These are phyloP conservation scores for Fusarium zealandicum DNA, from an alignment of 2,329 filamentous ascomycete species.

Conservation along the genomic window DNA sequence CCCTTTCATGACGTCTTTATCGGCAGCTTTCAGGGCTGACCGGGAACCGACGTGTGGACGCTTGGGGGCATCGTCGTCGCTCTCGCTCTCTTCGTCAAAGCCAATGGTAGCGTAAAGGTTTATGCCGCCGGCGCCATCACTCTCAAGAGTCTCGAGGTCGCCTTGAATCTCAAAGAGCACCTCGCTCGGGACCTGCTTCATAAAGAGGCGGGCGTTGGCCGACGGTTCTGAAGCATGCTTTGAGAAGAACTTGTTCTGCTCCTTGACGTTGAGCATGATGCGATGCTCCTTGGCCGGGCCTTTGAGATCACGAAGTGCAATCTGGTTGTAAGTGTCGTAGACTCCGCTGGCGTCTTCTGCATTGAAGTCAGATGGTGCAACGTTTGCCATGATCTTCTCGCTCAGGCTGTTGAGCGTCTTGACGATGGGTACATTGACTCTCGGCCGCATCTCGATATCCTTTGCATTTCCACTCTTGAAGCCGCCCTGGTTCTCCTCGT, in stretches of 20 bases:
- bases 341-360: conserved; percentile 64
- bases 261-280: conserved; percentile 85
- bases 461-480: conserved; percentile 82
- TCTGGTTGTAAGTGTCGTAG: conserved; percentile 77
- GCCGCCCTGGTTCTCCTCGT: conserved; percentile 93
- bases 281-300: conserved; percentile 76
- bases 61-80: conserved; percentile 66
- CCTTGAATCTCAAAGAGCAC: conserved; percentile 70
- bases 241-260: conserved; percentile 84
- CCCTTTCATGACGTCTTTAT: conserved; percentile 70
- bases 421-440: conserved; percentile 84
- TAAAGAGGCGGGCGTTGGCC: conserved; percentile 61
- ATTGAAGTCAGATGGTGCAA: conserved; percentile 77
- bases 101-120: conserved; percentile 71
- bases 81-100: conserved; percentile 74
- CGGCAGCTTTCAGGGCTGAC: conserved; percentile 68
- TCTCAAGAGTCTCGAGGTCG: conserved; percentile 64
- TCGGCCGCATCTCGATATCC: conserved; percentile 87
- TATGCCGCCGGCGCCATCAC: conserved; percentile 58
- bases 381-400: conserved; percentile 90
- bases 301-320: conserved; percentile 81
- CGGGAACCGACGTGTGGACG: conserved; percentile 72
- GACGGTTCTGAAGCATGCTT: conserved; percentile 59
- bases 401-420: conserved; percentile 88
- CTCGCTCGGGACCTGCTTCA: conserved; percentile 72